These are phyloP conservation scores for Aspergillus wentii DNA, from an alignment of 495 filamentous ascomycete species.

Conservation along the genomic window DNA sequence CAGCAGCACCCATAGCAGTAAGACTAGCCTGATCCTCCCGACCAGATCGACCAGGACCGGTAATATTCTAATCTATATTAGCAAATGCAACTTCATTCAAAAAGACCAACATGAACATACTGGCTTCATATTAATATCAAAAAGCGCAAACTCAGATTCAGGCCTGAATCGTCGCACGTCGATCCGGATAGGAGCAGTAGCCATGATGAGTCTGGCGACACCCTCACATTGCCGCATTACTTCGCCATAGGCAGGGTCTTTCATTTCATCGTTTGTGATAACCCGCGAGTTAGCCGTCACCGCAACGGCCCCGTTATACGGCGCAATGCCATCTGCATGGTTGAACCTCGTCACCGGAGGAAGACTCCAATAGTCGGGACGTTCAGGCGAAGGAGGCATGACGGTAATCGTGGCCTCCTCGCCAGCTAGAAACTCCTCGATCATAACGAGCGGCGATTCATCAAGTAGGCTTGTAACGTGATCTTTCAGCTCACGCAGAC, in stretches of 20 bases:
- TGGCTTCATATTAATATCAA: constrained; percentile 39
- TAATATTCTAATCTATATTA: constrained; percentile 15
- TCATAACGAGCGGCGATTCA: constrained; percentile 24
- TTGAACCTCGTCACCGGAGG: constrained; percentile 15
- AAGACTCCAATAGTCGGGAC: constrained; percentile 24
- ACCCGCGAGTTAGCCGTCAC: constrained; percentile 25
- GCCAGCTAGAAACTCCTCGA: constrained; percentile 34
- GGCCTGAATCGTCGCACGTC: constrained; percentile 27
- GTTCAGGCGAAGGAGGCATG: constrained; percentile 26
- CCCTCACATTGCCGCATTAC: constrained; percentile 23
- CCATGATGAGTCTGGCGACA: constrained; percentile 18
- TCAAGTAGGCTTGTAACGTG: constrained; percentile 19
- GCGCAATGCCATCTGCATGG: constrained; percentile 28
- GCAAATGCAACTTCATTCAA: neutral
- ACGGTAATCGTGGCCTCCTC: constrained; percentile 38
- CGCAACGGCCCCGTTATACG: constrained; percentile 28
- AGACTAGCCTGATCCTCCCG: constrained; percentile 22
- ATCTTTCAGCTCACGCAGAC: constrained; percentile 8
- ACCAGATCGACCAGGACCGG: constrained; percentile 21
- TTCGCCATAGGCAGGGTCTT: constrained; percentile 11
- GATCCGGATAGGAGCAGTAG: constrained; percentile 27
- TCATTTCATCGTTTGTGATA: constrained; percentile 8
- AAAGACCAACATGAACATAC: constrained; percentile 13
- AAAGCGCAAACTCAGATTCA: constrained; percentile 21
- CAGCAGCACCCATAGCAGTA: constrained; percentile 15